Evolutionary conservation across 306 rosid species (phyloP), one percentile per base, ranked within the genome.

Genomic region (Lagenaria siceraria): DNA sequence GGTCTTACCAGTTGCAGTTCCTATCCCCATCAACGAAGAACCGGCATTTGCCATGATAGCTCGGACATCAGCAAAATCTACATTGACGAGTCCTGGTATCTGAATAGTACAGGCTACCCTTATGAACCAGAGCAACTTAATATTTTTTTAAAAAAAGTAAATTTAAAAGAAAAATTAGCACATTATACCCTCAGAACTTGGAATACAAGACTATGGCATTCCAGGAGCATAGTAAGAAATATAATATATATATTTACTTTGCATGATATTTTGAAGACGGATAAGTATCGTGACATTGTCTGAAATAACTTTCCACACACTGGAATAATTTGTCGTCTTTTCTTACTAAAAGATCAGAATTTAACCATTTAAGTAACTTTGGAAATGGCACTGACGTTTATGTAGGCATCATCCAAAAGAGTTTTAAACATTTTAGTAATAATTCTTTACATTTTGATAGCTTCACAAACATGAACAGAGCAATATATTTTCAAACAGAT

Each of bases 21-120:
- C 97, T 72, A 89, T 93, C 76, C 97, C 98, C 98, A 93, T 89
- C 83, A 91, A 79, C 60, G 96, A 93, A 83, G 98, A 93, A 74
- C 98, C 98, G 15, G 97, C 98, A 80, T 85, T 91, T 74, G 92
- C 98, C 97, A 93, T 93, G 87, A 93, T 89, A 80, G 98, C 96
- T 75, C 96, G 88, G 63, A 93, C 97, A 82, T 93, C 97, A 25
- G 98, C 98, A 87, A 93, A 93, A 84, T 93, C 98, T 70, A 91
- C 98, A 79, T 93, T 93, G 29, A 89, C 98, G 70, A 91, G 84
- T 59, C 98, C 98, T 5, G 98, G 98, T 79, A 93, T 86, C 97
- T 93, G 91, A 85, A 85, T 68, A 80, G 56, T 70, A 54, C 83
- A 58, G 60, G 35, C 24, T 35, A 78, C 78, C 49, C n/a, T 51